Conservation (phyloP, 768 basidiomycete genomes). For the Rubroboletus pulcherrimus region DNA sequence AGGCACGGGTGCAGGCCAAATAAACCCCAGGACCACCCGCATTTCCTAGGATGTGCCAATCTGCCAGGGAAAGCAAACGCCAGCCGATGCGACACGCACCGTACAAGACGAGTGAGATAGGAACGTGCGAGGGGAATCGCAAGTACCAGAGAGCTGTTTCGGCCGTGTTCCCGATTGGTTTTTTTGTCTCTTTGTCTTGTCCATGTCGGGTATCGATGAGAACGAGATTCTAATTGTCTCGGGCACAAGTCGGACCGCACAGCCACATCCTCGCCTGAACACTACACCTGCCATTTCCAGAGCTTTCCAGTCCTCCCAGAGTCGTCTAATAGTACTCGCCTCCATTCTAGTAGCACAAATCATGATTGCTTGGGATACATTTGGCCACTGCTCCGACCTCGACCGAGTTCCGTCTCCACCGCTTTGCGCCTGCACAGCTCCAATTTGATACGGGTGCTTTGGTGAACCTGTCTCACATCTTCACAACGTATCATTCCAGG, state of each 20-base stretch:
- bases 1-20: neutral
- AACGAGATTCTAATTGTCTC: conserved; percentile 20
- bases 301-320: neutral
- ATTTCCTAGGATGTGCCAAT: neutral
- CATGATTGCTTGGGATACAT: no score
- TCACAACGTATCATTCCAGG: conserved; percentile 1
- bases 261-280: conserved; percentile 14
- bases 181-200: conserved; percentile 24
- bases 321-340: neutral
- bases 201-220: neutral
- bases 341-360: neutral
- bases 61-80: neutral
- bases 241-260: conserved; percentile 13
- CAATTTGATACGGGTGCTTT: neutral
- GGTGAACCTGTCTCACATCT: neutral
- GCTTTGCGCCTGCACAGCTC: no score
- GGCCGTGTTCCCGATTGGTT: neutral
- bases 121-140: neutral
- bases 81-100: neutral
- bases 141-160: neutral
- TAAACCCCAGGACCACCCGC: neutral
- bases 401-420: neutral
- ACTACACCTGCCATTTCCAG: conserved; percentile 25
- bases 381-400: neutral
- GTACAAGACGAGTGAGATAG: neutral